Conservation (phyloP, 2,329 filamentous ascomycete species). For the Trichoderma sp. region DNA sequence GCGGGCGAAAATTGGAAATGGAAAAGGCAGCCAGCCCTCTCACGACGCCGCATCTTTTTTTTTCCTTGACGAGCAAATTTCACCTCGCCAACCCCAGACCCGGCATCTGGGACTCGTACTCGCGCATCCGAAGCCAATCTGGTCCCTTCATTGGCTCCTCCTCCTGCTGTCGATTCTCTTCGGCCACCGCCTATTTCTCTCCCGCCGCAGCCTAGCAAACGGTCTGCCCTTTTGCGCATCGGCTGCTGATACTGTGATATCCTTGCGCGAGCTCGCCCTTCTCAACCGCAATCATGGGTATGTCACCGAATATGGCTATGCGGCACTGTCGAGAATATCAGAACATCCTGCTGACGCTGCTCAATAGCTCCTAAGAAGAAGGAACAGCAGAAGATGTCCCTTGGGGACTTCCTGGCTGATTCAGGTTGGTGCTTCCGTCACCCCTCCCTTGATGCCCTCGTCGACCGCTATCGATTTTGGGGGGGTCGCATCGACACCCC, state of each 20-base stretch:
- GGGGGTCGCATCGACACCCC: slow-evolving; percentile 23
- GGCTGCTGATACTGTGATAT: slow-evolving; percentile 31
- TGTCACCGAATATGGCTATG: slow-evolving; percentile 29
- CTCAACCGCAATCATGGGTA: slow-evolving; percentile 61
- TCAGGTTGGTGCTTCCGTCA: slow-evolving; percentile 63
- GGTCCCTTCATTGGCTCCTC: slow-evolving; percentile 19
- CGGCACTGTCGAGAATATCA: background rate
- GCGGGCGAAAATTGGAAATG: slow-evolving; percentile 40
- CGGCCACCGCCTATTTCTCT: slow-evolving; percentile 8
- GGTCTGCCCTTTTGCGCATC: slow-evolving; percentile 37
- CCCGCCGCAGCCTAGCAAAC: background rate
- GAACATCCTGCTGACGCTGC: slow-evolving; percentile 20
- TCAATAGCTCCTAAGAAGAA: slow-evolving; percentile 82
- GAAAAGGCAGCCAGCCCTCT: slow-evolving; percentile 39
- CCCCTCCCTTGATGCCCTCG: slow-evolving; percentile 26
- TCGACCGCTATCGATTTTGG: slow-evolving; percentile 22
- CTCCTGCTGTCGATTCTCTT: slow-evolving; percentile 6
- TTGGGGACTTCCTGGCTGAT: slow-evolving; percentile 92
- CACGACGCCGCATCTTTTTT: slow-evolving; percentile 39
- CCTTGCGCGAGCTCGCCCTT: slow-evolving; percentile 46
- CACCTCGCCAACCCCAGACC: slow-evolving; percentile 43
- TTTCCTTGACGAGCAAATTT: slow-evolving; percentile 43
- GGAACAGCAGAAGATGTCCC: slow-evolving; percentile 94
- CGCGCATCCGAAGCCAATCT: slow-evolving; percentile 24
- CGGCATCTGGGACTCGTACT: slow-evolving; percentile 38